These are phyloP conservation scores for Saccharomyces cerevisiae DNA, from an alignment of 805 yeast genomes.

Conservation along the genomic window DNA sequence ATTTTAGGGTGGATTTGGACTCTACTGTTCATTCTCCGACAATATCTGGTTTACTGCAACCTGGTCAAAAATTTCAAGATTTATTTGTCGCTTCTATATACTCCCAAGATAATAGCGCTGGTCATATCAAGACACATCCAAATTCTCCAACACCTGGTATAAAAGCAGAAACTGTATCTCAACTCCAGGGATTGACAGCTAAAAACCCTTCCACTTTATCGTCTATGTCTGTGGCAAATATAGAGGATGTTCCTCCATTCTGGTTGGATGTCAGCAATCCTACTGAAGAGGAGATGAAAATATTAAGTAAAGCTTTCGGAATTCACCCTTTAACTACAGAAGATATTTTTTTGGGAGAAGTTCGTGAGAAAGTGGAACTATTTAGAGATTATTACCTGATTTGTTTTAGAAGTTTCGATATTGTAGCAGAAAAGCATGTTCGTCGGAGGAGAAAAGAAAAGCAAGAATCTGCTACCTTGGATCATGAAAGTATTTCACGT, in stretches of 20 bases:
- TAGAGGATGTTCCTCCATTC: slow-evolving; percentile 53
- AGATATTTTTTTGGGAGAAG: slow-evolving; percentile 86
- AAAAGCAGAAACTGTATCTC: neutral
- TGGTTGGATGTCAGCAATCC: slow-evolving; percentile 93
- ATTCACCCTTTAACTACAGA: slow-evolving; percentile 95
- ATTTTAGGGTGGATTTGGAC: slow-evolving; percentile 81
- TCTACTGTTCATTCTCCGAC: slow-evolving; percentile 88
- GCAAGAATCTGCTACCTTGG: slow-evolving; percentile 4
- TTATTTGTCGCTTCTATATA: slow-evolving; percentile 46
- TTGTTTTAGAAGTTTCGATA: slow-evolving; percentile 79
- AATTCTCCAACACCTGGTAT: slow-evolving; percentile 1
- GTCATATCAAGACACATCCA: neutral
- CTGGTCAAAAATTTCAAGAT: slow-evolving; percentile 52
- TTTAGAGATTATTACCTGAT: slow-evolving; percentile 86
- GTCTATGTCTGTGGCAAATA: slow-evolving; percentile 5
- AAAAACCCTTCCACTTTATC: slow-evolving; percentile 10
- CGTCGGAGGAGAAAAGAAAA: slow-evolving; percentile 43
- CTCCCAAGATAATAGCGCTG: slow-evolving; percentile 5
- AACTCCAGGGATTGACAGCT: slow-evolving; percentile 7
- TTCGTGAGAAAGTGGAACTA: slow-evolving; percentile 89
- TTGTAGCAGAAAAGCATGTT: slow-evolving; percentile 62
- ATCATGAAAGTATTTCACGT: neutral
- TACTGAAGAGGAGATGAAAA: slow-evolving; percentile 94
- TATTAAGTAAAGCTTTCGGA: slow-evolving; percentile 79
- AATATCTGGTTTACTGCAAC: slow-evolving; percentile 68